Conservation (phyloP, 2,329 filamentous ascomycete species). For the Penicillium crustosum region DNA sequence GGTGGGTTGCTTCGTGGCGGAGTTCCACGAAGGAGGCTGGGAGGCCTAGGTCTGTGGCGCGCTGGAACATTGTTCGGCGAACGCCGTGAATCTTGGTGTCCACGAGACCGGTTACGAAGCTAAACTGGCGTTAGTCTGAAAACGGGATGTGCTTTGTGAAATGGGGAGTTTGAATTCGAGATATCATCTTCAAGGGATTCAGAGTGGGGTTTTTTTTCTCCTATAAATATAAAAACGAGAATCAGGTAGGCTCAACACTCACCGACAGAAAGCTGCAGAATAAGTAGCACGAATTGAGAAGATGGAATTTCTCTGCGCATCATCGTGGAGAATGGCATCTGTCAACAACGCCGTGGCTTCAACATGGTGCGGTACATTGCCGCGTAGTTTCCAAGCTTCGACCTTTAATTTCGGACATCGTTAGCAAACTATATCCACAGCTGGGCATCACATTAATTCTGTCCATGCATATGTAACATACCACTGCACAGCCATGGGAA, state of each 20-base stretch:
- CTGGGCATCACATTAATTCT: background rate
- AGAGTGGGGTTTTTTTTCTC: background rate
- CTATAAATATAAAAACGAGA: background rate
- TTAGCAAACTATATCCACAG: background rate
- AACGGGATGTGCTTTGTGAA: slow-evolving; percentile 2
- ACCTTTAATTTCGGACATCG: slow-evolving; percentile 31
- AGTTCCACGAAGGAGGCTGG: slow-evolving; percentile 79
- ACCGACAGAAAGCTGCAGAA: slow-evolving; percentile 49
- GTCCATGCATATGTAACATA: slow-evolving; percentile 26
- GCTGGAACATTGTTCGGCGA: slow-evolving; percentile 48
- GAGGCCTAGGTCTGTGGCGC: slow-evolving; percentile 42
- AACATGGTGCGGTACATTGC: slow-evolving; percentile 47
- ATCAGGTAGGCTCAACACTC: slow-evolving; percentile 14
- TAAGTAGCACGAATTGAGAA: slow-evolving; percentile 49
- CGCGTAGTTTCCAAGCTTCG: slow-evolving; percentile 47
- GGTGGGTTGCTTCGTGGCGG: slow-evolving; percentile 85
- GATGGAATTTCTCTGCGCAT: slow-evolving; percentile 42
- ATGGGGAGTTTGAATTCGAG: background rate
- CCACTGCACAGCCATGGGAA: slow-evolving; percentile 40
- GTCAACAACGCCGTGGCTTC: slow-evolving; percentile 48
- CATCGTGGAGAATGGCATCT: slow-evolving; percentile 48
- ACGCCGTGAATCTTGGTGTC: slow-evolving; percentile 45
- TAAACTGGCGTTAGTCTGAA: slow-evolving; percentile 15
- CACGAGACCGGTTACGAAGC: slow-evolving; percentile 48
- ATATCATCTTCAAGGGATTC: background rate